Conservation (phyloP, 495 filamentous ascomycete species). For the Hypoxylon trugodes region DNA sequence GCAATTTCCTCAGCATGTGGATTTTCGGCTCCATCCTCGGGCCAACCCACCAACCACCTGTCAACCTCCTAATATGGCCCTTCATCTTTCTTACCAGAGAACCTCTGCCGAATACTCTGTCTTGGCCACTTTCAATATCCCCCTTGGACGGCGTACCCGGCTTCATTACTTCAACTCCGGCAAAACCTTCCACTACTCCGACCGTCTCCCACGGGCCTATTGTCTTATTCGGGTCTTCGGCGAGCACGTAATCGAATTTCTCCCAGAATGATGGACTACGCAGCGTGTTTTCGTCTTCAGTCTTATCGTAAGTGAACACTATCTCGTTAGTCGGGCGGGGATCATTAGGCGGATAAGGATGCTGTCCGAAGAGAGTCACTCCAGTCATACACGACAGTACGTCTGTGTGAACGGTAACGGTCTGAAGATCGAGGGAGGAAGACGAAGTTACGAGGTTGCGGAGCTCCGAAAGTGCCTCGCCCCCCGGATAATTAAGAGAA, state of each 20-base stretch:
- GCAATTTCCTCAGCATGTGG: constrained; percentile 62
- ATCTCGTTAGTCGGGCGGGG: constrained; percentile 27
- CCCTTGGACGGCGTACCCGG: constrained; percentile 46
- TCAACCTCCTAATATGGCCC: constrained; percentile 47
- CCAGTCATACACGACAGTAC: constrained; percentile 94
- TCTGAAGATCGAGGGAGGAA: constrained; percentile 43
- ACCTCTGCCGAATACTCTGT: constrained; percentile 46
- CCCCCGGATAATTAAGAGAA: constrained; percentile 89
- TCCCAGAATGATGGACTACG: constrained; percentile 77
- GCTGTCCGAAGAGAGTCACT: constrained; percentile 83
- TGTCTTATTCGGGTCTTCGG: constrained; percentile 66
- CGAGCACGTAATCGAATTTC: constrained; percentile 80
- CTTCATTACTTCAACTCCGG: constrained; percentile 70
- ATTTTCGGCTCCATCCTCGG: constrained; percentile 67
- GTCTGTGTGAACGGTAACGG: constrained; percentile 74
- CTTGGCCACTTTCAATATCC: constrained; percentile 43
- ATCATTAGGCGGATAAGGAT: constrained; percentile 33
- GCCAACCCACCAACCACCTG: constrained; percentile 70
- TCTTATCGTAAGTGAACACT: constrained; percentile 65
- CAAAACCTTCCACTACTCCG: constrained; percentile 72
- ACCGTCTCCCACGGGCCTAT: constrained; percentile 75
- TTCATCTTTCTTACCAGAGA: constrained; percentile 41
- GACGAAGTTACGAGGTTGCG: constrained; percentile 55
- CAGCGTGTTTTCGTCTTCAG: constrained; percentile 64
- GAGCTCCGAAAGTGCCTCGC: constrained; percentile 68